Conservation (phyloP, 441 rosid species). For the Erodium chrysanthum region DNA sequence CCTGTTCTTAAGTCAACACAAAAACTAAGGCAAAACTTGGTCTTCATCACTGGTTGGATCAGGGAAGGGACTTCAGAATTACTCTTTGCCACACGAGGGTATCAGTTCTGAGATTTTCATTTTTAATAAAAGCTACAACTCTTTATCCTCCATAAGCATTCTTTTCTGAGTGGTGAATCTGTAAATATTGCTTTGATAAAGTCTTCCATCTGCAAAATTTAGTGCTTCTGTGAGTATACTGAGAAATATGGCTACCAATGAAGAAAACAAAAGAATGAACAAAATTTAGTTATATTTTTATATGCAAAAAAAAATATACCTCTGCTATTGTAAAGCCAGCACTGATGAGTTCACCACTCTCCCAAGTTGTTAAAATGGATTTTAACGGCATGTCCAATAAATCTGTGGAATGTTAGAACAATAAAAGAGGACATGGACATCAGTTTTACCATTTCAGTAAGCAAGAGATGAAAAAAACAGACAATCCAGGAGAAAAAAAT, state of each 20-base stretch:
- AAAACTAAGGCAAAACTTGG: too few species aligned
- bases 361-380: conserved; percentile 77
- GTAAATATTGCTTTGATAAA: conserved; percentile 77
- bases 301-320: too few species aligned
- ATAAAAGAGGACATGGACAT: conserved; percentile 3
- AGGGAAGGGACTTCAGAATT: too few species aligned
- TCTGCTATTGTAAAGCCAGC: conserved; percentile 62
- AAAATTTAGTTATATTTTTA: too few species aligned
- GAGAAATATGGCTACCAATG: neutral
- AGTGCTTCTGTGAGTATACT: conserved; percentile 4
- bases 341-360: conserved; percentile 59
- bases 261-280: neutral
- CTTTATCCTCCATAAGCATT: conserved; percentile 79
- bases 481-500: conserved; percentile 23
- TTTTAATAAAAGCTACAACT: conserved; percentile 26
- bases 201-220: conserved; percentile 52
- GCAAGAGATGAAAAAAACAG: neutral
- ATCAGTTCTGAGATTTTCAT: too few species aligned
- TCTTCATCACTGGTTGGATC: too few species aligned
- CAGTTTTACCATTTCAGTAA: neutral
- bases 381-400: conserved; percentile 82
- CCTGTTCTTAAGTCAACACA: too few species aligned
- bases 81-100: too few species aligned
- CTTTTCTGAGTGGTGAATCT: conserved; percentile 81
- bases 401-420: conserved; percentile 34